Evolutionary conservation across 116 monocot genomes (phyloP), one percentile per base, ranked within the genome.

Genomic region (Iris pallida): DNA sequence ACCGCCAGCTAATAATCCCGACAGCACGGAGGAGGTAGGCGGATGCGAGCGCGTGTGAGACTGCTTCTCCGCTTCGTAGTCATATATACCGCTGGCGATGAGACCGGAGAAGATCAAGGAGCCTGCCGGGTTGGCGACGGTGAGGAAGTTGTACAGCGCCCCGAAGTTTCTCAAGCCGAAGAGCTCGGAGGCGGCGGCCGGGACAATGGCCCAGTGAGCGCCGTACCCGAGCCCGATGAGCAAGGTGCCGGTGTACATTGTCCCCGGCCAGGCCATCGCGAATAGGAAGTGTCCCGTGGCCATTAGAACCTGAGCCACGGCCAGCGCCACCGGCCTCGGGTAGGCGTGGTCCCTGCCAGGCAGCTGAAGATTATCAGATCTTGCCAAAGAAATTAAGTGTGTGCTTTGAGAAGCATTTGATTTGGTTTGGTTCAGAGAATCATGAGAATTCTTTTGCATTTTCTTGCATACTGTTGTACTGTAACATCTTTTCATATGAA

Each of bases 181-280:
- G 12, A 88, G 63, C 65, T 92, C 93, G 20, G 89, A 93, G 42
- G 81, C 81, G 7, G 89, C 86, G 10, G 93, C 89, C 1, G 86
- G 86, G 4, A 84, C 89, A 40, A 93, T 86, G 45, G 89, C 76
- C 89, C 89, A 93, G 53, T 93, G 89, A 55, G 86, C 89, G n/a
- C 93, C 93, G 18, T 92, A 88, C 20, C 88, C 85, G 5, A 92
- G 70, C 16, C 92, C 92, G 20, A 86, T 77, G 1, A 88, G 70
- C 15, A 93, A 58, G 0, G 93, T 86, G 7, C 76, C 81, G 5
- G 80, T 60, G 68, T 93, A 89, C 75, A 93, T 81, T 16, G 84
- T 51, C 12, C 89, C 86, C 0, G 89, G 86, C 86, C 83, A 89
- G 16, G 63, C 93, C 79, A 86, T 89, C 2, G 93, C 93, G 30